These are phyloP conservation scores for Rhizophagus sp. DNA, from an alignment of 192 early-diverging fungal genomes.

Conservation along the genomic window DNA sequence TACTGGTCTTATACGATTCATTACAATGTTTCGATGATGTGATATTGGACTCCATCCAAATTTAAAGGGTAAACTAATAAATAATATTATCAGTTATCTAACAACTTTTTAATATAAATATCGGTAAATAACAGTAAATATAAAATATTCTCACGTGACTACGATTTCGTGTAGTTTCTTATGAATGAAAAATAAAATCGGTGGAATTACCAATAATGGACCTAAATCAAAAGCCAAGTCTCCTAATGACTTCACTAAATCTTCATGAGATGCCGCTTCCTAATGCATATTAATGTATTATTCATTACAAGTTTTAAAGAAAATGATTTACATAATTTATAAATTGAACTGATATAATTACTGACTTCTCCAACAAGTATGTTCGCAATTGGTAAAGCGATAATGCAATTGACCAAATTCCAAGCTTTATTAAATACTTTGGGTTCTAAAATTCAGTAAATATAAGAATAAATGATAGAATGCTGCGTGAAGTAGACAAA, in stretches of 20 bases:
- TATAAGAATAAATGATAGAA: background rate
- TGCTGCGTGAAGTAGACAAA: too few relatives aligned
- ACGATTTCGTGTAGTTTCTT: too few relatives aligned
- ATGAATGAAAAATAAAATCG: too few relatives aligned
- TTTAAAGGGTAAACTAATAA: background rate
- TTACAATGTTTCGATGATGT: background rate
- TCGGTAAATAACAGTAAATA: too few relatives aligned
- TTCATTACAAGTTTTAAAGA: too few relatives aligned
- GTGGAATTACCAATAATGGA: too few relatives aligned
- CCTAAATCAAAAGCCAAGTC: background rate
- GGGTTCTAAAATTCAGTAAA: slow-evolving; percentile 3
- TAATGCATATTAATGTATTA: too few relatives aligned
- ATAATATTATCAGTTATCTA: too few relatives aligned
- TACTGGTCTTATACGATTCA: background rate
- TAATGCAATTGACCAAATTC: background rate
- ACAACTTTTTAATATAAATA: too few relatives aligned
- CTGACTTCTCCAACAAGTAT: background rate
- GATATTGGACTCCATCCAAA: background rate
- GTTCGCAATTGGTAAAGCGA: background rate
- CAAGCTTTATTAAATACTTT: background rate
- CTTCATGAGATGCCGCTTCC: background rate
- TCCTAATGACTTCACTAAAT: background rate
- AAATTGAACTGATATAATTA: background rate
- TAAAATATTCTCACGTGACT: too few relatives aligned
- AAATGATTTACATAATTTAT: too few relatives aligned